These are phyloP conservation scores for Fusarium papillatum DNA, from an alignment of 2,329 filamentous ascomycete genomes.

Conservation along the genomic window DNA sequence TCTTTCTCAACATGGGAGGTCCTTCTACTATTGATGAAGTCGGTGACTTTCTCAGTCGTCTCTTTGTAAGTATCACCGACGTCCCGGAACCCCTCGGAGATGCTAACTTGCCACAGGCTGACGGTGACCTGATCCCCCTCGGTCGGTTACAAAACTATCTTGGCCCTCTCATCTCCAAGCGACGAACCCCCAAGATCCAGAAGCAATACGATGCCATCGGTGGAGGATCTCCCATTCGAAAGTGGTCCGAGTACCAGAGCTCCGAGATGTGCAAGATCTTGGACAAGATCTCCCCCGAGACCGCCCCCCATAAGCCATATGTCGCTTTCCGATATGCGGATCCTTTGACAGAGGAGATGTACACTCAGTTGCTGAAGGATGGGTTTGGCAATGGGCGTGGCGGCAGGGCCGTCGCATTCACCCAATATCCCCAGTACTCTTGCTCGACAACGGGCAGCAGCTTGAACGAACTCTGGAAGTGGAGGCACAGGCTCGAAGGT, in stretches of 20 bases:
- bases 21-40: slow-evolving; percentile 92
- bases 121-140: slow-evolving; percentile 95
- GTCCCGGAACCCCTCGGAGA: slow-evolving; percentile 6
- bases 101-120: slow-evolving; percentile 70
- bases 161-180: slow-evolving; percentile 86
- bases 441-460: slow-evolving; percentile 98
- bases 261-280: slow-evolving; percentile 98
- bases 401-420: slow-evolving; percentile 96
- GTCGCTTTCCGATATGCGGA: slow-evolving; percentile 97
- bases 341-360: slow-evolving; percentile 95
- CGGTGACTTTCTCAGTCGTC: slow-evolving; percentile 86
- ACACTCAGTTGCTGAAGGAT: slow-evolving; percentile 84
- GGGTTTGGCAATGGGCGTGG: slow-evolving; percentile 92
- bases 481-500: slow-evolving; percentile 89
- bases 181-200: slow-evolving; percentile 95
- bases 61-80: slow-evolving; percentile 79
- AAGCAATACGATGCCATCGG: slow-evolving; percentile 97
- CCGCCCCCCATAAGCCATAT: slow-evolving; percentile 96
- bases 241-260: slow-evolving; percentile 97
- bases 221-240: slow-evolving; percentile 96
- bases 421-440: slow-evolving; percentile 98
- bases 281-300: slow-evolving; percentile 91
- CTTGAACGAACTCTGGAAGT: slow-evolving; percentile 98
- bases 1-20: slow-evolving; percentile 99
- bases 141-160: slow-evolving; percentile 92